Percentiles rank a stretch among this genome's conserved stretches.
Evolutionary conservation across 345 rosid genomes (phyloP).

Genomic region (Euclidium syriacum): DNA sequence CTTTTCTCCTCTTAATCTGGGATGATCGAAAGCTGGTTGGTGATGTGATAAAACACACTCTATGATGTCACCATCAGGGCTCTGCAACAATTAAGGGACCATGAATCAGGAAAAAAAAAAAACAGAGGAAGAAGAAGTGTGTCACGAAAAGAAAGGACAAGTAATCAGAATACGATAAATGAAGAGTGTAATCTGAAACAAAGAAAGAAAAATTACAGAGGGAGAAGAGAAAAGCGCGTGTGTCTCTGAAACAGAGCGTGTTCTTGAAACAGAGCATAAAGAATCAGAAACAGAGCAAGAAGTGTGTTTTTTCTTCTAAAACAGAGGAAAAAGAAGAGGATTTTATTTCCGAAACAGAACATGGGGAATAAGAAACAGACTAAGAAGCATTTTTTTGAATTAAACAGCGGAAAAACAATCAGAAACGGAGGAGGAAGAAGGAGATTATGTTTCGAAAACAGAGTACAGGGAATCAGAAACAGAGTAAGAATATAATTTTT

Average conservation of each 20-base stretch:
- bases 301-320: not conserved
- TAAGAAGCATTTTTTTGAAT: not conserved
- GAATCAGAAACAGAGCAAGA: not conserved
- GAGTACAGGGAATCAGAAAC: not conserved
- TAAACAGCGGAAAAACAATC: not conserved
- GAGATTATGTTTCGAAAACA: too few relatives aligned
- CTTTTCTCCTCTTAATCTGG: conserved; percentile 58
- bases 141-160: not conserved
- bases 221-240: not conserved
- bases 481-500: not conserved
- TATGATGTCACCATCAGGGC: conserved; percentile 83
- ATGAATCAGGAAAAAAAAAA: conserved; percentile 5
- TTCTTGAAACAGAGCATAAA: conserved; percentile 5
- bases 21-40: conserved; percentile 97
- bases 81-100: conserved; percentile 44
- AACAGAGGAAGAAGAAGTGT: not conserved
- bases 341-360: not conserved
- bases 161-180: not conserved
- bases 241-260: not conserved
- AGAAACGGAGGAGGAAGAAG: not conserved
- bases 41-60: conserved; percentile 77
- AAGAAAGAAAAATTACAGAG: not conserved
- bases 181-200: not conserved
- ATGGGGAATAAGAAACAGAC: not conserved
- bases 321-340: not conserved